Base-by-base conservation (phyloP, 1,139 yeast species). In the Taphrina sp. region DNA sequence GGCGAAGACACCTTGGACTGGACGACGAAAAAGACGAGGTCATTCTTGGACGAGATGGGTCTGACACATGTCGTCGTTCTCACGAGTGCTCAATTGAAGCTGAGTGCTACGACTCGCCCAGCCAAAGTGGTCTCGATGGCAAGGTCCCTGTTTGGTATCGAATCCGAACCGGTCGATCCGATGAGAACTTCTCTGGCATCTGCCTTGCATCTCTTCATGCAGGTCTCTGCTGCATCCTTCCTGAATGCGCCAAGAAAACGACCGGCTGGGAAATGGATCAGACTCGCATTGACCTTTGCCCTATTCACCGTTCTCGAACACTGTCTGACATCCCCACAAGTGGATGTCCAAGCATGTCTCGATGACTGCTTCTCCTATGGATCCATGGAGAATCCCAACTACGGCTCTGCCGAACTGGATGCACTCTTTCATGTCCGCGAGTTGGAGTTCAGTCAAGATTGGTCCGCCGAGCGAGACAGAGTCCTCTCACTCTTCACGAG, bases 161-260 rank as follows among this genome's bases (percentile, higher is more conserved):
- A n/a, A 10, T 10, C n/a, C 22, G n/a, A 14, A 17, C 12, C 41
- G 22, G 23, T 28, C 41, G 5, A 37, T 17, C 29, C 33, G 24
- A 16, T 20, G 19, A 7, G 45, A 41, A 10, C n/a, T n/a, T n/a
- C n/a, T n/a, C n/a, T n/a, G n/a, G n/a, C n/a, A n/a, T n/a, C n/a
- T n/a, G 55, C 55, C n/a, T 26, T 49, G n/a, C 39, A 49, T 20
- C 39, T 34, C 5, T 49, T 49, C 55, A 28, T 49, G 8, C 23
- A 33, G 12, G 41, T 49, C 17, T 39, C 55, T 12, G 55, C 55
- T 5, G 19, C 28, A 7, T 12, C 34, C 2, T 33, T 19, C n/a
- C 12, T 26, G 34, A 29, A 19, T 3, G n/a, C n/a, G n/a, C n/a
- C n/a, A n/a, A n/a, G n/a, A n/a, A 17, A 31, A 5, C 28, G 34